Evolutionary conservation across 192 early-diverging fungal species (phyloP), one percentile per base, ranked within the genome.

Genomic region (Backusella tuberculispora): DNA sequence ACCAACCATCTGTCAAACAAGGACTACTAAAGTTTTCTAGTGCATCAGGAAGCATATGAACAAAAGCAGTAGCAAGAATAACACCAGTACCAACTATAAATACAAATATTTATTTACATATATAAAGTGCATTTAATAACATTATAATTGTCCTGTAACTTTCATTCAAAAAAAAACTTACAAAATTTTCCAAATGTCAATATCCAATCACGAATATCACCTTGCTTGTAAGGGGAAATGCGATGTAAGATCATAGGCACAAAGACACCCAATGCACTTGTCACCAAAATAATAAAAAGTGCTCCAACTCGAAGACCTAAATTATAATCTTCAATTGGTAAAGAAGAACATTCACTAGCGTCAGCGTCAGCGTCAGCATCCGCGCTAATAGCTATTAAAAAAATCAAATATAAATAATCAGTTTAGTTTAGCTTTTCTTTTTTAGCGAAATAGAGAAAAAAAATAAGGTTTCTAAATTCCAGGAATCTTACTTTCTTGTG

Each of bases 31-130:
- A 81, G 29, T 68, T 74, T 12, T 48, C 19, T 50, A 81, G 77
- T 8, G 79, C 79, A 10, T 81, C 88, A 2, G 90, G 85, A 9
- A 94, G 74, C 91, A 94, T 92, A 73, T 93, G 92, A 64, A 93
- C 85, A 67, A 91, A 92, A 4, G 86, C 87, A 24, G 92, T 93
- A 41, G 91, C 87, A 48, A 93, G 77, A 69, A 93, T 90, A 14
- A 92, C 87, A 2, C 91, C 92, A 8, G 88, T 86, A 9, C 90
- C 89, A 78, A 92, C 79, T 80, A 47, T 45, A 3, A 21, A 68
- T 43, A 45, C 0, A 13, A 68, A 34, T 34, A 34, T 34, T 34
- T 2, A 2, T 34, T 34, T 34, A 34, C 2, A 34, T 34, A 34
- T 34, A 34, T 34, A 1, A 34, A 34, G 29, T 34, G 29, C 2